Evolutionary conservation across 495 filamentous ascomycete species (phyloP).

Genomic region (Wilcoxina mikolae): DNA sequence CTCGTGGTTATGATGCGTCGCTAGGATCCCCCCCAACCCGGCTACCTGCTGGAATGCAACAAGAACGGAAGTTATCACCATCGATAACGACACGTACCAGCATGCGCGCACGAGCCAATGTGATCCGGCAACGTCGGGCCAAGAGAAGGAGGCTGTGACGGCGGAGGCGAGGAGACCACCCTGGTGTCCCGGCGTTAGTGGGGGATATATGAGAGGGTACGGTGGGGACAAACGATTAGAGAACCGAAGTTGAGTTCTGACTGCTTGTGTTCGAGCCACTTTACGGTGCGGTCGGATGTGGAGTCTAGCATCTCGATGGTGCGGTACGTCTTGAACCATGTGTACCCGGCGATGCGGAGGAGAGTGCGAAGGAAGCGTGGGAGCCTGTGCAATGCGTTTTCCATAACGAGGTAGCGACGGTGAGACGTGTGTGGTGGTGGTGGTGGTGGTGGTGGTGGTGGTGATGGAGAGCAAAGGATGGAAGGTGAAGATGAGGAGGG

Average conservation of each 20-base stretch:
- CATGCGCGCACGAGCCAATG: slow-evolving; percentile 1
- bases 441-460: no score
- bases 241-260: neutral
- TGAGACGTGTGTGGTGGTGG: no score
- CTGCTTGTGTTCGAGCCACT: slow-evolving; percentile 2
- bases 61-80: slow-evolving; percentile 2
- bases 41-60: slow-evolving; percentile 6
- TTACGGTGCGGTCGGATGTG: neutral
- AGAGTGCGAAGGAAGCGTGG: neutral
- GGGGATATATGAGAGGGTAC: no score
- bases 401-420: no score
- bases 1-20: neutral
- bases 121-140: neutral
- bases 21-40: neutral
- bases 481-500: no score
- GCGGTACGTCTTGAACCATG: slow-evolving; percentile 3
- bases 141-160: neutral
- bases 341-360: neutral
- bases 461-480: no score
- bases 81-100: neutral
- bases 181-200: no score
- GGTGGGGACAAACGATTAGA: neutral
- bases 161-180: slow-evolving; percentile 1
- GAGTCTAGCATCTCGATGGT: slow-evolving; percentile 1
- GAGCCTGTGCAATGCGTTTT: no score